Base-by-base conservation (phyloP, 805 yeast species). In the Cyberlindnera galapagoensis region DNA sequence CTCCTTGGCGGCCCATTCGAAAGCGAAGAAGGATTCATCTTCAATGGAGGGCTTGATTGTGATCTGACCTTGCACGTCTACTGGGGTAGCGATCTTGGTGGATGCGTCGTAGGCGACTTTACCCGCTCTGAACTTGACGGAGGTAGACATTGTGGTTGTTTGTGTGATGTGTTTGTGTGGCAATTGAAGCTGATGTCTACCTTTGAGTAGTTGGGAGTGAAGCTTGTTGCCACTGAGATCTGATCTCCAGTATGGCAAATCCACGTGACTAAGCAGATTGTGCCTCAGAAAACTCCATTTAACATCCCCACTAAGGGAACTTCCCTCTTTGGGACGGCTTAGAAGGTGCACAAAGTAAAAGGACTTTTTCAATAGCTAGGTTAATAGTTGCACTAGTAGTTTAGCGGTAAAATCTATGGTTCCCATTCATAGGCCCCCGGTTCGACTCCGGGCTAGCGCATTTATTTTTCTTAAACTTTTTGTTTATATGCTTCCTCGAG, bases 1-100 rank as follows among this genome's bases (percentile, higher is more conserved):
- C 19, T 69, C 74, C 35, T 81, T 72, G 20, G 94, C 84, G 24
- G 67, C 59, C 95, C 95, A 85, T 33, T 60, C 63, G 45, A 84
- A 79, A 31, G 78, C 75, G 47, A 67, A 76, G 51, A 84, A 74
- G 12, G 76, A 76, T 31, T 80, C 82, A 37, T 80, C 92, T 36
- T 82, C 94, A 18, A 67, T 69, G 44, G 75, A 70, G 18, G 72
- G 76, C 35, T 67, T 65, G 31, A 85, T 69, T 18, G 71, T 62
- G 30, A 85, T 71, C 26, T 59, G 56, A 8, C 95, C 95, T 44
- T 78, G 82, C 38, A 71, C 68, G 3, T 80, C 75, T 37, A 67
- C 62, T n/a, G 95, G 90, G 5, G 78, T 74, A 35, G 85, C 84
- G 21, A 64, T 56, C 30, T 76, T 71, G 2, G 80, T 63, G 9